phyloP scores from a whole-genome alignment of 2,329 filamentous ascomycete species.

The Nothophoma quercina region DNA sequence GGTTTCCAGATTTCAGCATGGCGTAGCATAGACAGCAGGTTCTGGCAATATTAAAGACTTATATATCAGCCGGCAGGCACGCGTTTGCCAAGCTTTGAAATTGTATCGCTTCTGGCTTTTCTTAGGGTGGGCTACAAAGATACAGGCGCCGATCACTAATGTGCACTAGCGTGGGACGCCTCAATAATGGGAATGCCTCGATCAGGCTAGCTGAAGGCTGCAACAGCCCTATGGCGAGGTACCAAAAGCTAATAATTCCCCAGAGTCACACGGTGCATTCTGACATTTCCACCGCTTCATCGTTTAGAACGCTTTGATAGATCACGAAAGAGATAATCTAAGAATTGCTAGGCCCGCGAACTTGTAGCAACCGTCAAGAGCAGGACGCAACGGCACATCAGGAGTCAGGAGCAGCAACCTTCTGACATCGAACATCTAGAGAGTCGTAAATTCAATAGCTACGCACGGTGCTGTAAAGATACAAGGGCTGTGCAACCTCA shows the following conservation, averaged over 20 bases:
- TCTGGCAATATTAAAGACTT: slow-evolving; percentile 4
- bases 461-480: background rate
- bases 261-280: background rate
- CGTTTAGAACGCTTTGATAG: too few relatives aligned
- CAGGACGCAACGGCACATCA: too few relatives aligned
- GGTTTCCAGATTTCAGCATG: background rate
- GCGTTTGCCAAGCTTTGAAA: background rate
- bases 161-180: slow-evolving; percentile 14
- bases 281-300: too few relatives aligned
- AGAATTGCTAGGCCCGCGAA: too few relatives aligned
- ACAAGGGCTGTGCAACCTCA: background rate
- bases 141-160: background rate
- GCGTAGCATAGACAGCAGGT: slow-evolving; percentile 12
- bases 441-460: too few relatives aligned
- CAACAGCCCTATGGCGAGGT: background rate
- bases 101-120: too few relatives aligned
- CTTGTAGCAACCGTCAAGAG: too few relatives aligned
- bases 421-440: too few relatives aligned
- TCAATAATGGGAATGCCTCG: slow-evolving; percentile 5
- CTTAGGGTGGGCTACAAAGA: too few relatives aligned
- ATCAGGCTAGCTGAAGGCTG: slow-evolving; percentile 7
- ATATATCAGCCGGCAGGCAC: background rate
- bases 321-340: too few relatives aligned
- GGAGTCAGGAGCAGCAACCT: too few relatives aligned
- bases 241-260: background rate